Base-by-base conservation (phyloP, 345 rosid species). In the Aegle marmelos region DNA sequence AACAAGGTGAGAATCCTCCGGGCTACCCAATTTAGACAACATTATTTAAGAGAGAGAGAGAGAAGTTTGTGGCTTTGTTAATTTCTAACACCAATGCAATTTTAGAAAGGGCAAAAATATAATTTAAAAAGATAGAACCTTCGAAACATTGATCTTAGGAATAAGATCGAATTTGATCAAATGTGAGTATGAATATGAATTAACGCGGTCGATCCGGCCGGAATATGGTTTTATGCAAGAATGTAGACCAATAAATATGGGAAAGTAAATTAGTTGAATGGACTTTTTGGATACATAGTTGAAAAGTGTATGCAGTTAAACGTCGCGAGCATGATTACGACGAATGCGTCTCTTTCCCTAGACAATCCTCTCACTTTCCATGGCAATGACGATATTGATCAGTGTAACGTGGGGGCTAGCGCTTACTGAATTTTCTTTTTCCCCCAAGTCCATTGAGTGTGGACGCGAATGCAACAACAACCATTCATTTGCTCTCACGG, bases 361-460 rank as follows among this genome's bases (percentile, higher is more conserved):
- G 39, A 68, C 30, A 6, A 11, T 3, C 53, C 30, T 72, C 28
- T 57, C 53, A 58, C 17, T 37, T 37, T 59, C 56, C 39, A 27
- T 24, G 9, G 24, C 22, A 5, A 17, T 27, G 73, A 70, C 22
- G 5, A 9, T 45, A 45, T 45, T 3, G 50, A 45, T 45, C 50
- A 45, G 50, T 0, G 17, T 3, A 13, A 17, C 10, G 77, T 75
- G 70, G 78, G 78, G 78, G 62, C 50, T 9, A 8, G 69, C 0
- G 61, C 24, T 9, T n/a, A 7, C 3, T 73, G 57, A 62, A 41
- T 41, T 2, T 13, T 41, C 48, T 9, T 74, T 61, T 41, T 28
- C 33, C 33, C 59, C 69, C 22, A 25, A 45, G 37, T 74, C 69
- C 69, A 62, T 74, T 41, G 77, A 74, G 69, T 24, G 45, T 28